Evolutionary conservation across 78 protist genomes (phyloP), one percentile per base, ranked within the genome.

Genomic region (Dictyostelium purpureum): DNA sequence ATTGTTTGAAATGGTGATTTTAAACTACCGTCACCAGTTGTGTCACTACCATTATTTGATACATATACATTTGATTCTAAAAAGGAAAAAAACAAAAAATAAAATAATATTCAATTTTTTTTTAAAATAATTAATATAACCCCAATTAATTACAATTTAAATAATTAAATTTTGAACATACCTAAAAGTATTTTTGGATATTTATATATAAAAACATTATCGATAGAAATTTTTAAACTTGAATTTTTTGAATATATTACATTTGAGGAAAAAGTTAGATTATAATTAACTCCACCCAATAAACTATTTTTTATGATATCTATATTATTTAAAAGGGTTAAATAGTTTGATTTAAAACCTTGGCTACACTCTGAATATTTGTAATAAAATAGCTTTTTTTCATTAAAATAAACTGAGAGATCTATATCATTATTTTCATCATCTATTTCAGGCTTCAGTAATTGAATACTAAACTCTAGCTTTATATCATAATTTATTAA

Each of bases 41-140:
- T 31, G 63, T 79, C 88, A 65, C 18, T 79, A 33, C 88, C 88
- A 19, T 14, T 31, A 5, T 19, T 31, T 45, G 88, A 79, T 40
- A 79, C 26, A 79, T 79, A 79, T 45, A 79, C 28, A 65, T 79
- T 61, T 33, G 71, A 63, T 18, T 18, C 66, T 57, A 19, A 52
- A 57, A 56, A 24, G 1, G 1, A 56, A 57, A 4, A 9, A 57
- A 57, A 4, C 11, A 57, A 10, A 16, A 57, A 57, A 0, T 9
- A 57, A 7, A 54, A 54, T 24, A 54, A 54, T 24, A 54, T n/a
- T n/a, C n/a, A n/a, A n/a, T n/a, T n/a, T n/a, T n/a, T n/a, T n/a
- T n/a, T n/a, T n/a, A n/a, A n/a, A n/a, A n/a, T n/a, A n/a, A 56
- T 24, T 56, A n/a, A 56, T n/a, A 56, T 56, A 5, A 56, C 19